A percentile compares a stretch with the other conserved stretches of the same genome.
Evolutionary conservation across 1,284 basidiomycete genomes (phyloP).

Genomic region (Spongispora temasekensis): DNA sequence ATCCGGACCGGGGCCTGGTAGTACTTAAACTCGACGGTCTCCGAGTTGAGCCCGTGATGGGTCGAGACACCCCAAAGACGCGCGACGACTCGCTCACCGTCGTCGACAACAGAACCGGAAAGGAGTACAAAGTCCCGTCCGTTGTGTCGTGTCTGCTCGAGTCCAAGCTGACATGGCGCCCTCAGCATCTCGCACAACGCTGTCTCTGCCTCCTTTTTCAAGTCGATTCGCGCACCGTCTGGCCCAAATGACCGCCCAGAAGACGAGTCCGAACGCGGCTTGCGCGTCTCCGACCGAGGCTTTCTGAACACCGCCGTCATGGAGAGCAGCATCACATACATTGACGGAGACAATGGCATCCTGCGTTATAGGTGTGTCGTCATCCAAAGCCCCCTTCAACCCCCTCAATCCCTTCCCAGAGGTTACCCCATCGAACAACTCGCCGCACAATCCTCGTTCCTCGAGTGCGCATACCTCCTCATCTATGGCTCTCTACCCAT

Average conservation of each 20-base stretch:
- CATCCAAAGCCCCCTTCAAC: too few relatives aligned
- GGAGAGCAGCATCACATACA: conserved; percentile 80
- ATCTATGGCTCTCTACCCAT: conserved; percentile 84
- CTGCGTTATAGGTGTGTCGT: conserved; percentile 66
- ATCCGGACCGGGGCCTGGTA: not conserved
- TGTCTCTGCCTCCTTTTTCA: conserved; percentile 80
- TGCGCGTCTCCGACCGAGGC: conserved; percentile 77
- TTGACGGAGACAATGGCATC: conserved; percentile 83
- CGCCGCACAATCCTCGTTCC: conserved; percentile 73
- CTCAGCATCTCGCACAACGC: conserved; percentile 74
- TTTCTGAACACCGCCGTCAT: conserved; percentile 89
- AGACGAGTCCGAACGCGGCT: conserved; percentile 80
- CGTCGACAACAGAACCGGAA: conserved; percentile 83
- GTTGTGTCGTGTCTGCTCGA: conserved; percentile 28
- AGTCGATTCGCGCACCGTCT: conserved; percentile 62
- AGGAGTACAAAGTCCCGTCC: conserved; percentile 73
- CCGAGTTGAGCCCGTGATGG: conserved; percentile 21
- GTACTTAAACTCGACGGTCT: not conserved
- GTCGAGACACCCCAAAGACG: conserved; percentile 20
- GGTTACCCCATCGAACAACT: conserved; percentile 94
- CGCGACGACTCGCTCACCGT: conserved; percentile 60
- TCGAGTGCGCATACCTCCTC: conserved; percentile 84
- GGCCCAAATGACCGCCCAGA: conserved; percentile 68
- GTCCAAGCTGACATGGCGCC: conserved; percentile 4
- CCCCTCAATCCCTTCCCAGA: conserved; percentile 39